phyloP scores from a whole-genome alignment of 2,329 filamentous ascomycete genomes.

The Beauveria varroae region DNA sequence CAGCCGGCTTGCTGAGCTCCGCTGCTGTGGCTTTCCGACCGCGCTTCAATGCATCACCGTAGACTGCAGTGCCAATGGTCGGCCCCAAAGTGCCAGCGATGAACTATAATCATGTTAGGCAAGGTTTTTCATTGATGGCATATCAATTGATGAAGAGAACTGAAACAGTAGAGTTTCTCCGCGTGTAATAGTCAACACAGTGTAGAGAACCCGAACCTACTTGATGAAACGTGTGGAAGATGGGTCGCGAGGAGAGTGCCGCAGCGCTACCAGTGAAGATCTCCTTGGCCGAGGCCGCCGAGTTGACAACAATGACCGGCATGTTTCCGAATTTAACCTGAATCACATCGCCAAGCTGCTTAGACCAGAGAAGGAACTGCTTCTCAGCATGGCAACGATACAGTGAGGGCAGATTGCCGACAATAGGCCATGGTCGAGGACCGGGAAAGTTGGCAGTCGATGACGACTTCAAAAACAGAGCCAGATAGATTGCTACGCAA shows the following conservation, averaged over 20 bases:
- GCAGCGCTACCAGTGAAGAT: constrained; percentile 2
- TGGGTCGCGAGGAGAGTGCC: not conserved
- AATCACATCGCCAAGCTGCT: constrained; percentile 1
- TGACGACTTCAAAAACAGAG: not conserved
- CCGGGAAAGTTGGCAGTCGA: not conserved
- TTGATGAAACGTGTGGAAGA: constrained; percentile 4
- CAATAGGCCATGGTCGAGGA: not conserved
- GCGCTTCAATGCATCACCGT: constrained; percentile 4
- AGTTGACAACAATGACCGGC: constrained; percentile 1
- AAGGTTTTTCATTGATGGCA: not conserved
- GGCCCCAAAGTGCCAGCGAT: constrained; percentile 1
- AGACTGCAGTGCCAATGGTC: not conserved
- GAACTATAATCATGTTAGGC: not conserved
- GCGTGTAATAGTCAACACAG: too few species aligned
- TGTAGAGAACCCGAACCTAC: not conserved
- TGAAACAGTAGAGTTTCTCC: too few species aligned
- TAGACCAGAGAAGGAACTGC: not conserved
- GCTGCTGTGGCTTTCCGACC: not conserved
- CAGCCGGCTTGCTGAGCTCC: constrained; percentile 6
- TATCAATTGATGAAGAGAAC: not conserved
- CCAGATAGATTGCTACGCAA: not conserved
- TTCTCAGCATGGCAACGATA: not conserved
- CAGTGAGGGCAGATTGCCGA: constrained; percentile 1
- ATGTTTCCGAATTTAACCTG: constrained; percentile 2
- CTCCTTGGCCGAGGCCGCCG: constrained; percentile 1